Evolutionary conservation across 805 yeast species (phyloP).

Genomic region (Lachancea dasiensis): DNA sequence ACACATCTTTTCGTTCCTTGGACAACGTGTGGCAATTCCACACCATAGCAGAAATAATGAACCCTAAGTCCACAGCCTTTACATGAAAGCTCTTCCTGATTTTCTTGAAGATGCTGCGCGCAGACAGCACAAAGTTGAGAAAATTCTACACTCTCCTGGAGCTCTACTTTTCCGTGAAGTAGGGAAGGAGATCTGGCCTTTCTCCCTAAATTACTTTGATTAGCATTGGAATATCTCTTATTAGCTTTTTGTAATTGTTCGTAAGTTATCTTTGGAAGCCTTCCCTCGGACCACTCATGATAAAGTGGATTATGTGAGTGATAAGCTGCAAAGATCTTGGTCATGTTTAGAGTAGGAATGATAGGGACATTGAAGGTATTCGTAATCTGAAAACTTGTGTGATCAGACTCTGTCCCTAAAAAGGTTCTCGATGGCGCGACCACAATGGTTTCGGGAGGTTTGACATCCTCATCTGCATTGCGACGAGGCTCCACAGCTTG

Average conservation of each 20-base stretch:
- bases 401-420: not conserved
- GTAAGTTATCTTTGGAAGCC: slow-evolving; percentile 1
- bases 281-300: slow-evolving; percentile 8
- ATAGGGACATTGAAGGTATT: slow-evolving; percentile 6
- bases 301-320: slow-evolving; percentile 7
- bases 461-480: not conserved
- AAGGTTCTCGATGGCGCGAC: not conserved
- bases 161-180: not conserved
- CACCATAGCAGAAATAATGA: slow-evolving; percentile 68
- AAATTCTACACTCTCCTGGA: not conserved
- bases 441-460: too few species aligned
- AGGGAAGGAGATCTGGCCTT: slow-evolving; percentile 3
- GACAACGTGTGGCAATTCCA: slow-evolving; percentile 4
- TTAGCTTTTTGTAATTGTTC: not conserved
- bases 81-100: slow-evolving; percentile 41
- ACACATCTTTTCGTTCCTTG: not conserved
- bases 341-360: not conserved
- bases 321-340: slow-evolving; percentile 1
- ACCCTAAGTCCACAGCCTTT: slow-evolving; percentile 60
- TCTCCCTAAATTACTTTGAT: slow-evolving; percentile 6
- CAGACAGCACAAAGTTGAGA: slow-evolving; percentile 54
- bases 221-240: not conserved
- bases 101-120: slow-evolving; percentile 25
- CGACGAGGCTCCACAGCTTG: not conserved
- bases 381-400: slow-evolving; percentile 1